Evolutionary conservation across 1,284 basidiomycete genomes (phyloP).

Genomic region (Chalciporus sp.): DNA sequence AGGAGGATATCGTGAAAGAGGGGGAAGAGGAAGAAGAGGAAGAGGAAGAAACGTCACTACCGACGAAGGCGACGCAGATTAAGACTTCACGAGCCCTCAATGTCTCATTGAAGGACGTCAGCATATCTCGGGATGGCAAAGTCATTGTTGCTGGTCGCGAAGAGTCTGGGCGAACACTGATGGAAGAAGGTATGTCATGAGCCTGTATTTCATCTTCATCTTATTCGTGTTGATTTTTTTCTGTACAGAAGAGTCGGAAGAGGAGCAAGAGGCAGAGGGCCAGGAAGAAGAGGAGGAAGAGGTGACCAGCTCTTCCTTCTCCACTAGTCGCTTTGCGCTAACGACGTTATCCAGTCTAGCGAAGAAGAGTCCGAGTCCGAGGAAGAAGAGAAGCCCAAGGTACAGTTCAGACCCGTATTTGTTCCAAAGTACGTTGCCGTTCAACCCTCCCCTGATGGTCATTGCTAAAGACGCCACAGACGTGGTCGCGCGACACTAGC

Average conservation of each 20-base stretch:
- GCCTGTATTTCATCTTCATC: neutral
- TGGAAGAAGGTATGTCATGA: slow-evolving; percentile 44
- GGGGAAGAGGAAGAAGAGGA: slow-evolving; percentile 49
- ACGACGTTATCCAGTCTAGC: slow-evolving; percentile 55
- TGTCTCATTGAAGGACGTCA: slow-evolving; percentile 72
- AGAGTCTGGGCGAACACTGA: slow-evolving; percentile 68
- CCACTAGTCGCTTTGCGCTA: slow-evolving; percentile 6
- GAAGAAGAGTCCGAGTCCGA: slow-evolving; percentile 78
- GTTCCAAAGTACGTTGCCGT: slow-evolving; percentile 71
- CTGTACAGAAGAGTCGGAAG: slow-evolving; percentile 45
- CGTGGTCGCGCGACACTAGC: slow-evolving; percentile 70
- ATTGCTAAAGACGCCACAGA: slow-evolving; percentile 41
- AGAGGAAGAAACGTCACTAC: slow-evolving; percentile 40
- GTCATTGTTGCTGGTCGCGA: slow-evolving; percentile 75
- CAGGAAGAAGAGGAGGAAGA: slow-evolving; percentile 46
- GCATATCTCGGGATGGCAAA: slow-evolving; percentile 74
- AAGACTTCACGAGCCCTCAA: slow-evolving; percentile 60
- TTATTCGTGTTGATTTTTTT: slow-evolving; percentile 13
- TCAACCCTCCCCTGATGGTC: neutral
- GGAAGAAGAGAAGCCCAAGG: slow-evolving; percentile 63
- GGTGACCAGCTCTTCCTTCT: slow-evolving; percentile 29
- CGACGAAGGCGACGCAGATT: slow-evolving; percentile 32
- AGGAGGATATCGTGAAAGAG: slow-evolving; percentile 46
- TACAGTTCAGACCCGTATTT: slow-evolving; percentile 84
- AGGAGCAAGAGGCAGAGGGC: slow-evolving; percentile 41